Evolutionary conservation across 2,329 filamentous ascomycete genomes (phyloP).

Genomic region (Aspergillus sp.): DNA sequence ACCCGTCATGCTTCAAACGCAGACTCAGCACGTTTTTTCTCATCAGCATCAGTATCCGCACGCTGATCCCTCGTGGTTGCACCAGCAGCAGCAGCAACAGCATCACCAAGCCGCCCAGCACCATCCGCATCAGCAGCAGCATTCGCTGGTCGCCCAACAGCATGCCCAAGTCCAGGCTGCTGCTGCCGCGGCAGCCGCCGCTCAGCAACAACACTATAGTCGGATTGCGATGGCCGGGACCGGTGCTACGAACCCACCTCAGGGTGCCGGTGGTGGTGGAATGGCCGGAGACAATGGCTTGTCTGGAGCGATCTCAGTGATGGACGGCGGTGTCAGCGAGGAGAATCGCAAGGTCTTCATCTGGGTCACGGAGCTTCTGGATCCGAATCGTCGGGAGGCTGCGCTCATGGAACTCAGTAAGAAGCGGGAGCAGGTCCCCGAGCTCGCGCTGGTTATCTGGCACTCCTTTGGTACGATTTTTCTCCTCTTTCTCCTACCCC

Average conservation of each 20-base stretch:
- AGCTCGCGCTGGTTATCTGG: conserved; percentile 93
- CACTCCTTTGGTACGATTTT: conserved; percentile 78
- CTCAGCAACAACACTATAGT: conserved; percentile 55
- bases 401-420: conserved; percentile 94
- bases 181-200: conserved; percentile 31
- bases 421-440: conserved; percentile 95
- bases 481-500: conserved; percentile 4
- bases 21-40: conserved; percentile 54
- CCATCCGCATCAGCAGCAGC: conserved; percentile 33
- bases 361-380: conserved; percentile 86
- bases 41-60: conserved; percentile 49
- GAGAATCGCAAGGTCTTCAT: conserved; percentile 88
- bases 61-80: conserved; percentile 38
- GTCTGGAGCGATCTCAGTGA: conserved; percentile 28
- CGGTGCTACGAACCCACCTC: conserved; percentile 30
- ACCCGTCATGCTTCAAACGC: conserved; percentile 39
- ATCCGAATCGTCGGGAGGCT: conserved; percentile 76
- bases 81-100: conserved; percentile 33
- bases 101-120: conserved; percentile 31
- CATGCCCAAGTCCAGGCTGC: conserved; percentile 49
- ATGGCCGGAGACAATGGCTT: conserved; percentile 38
- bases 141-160: conserved; percentile 40
- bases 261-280: conserved; percentile 36
- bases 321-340: conserved; percentile 67
- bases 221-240: conserved; percentile 62